Conservation (phyloP, 768 basidiomycete species). For the Kwoniella sp. region DNA sequence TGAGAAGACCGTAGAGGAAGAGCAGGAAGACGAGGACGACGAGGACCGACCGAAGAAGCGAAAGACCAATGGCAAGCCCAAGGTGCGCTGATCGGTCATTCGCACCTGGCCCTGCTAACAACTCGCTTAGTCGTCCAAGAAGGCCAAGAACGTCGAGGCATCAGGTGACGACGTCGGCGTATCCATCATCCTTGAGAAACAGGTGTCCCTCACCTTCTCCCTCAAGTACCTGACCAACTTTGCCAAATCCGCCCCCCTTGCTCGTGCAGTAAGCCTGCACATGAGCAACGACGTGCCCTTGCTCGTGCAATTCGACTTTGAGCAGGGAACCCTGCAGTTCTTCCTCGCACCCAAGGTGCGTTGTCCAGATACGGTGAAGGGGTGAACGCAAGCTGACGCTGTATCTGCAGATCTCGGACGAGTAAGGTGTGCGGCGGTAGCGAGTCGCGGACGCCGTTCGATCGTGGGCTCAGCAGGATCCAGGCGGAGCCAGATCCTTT, state of each 20-base stretch:
- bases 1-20: too few relatives aligned
- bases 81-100: constrained; percentile 24
- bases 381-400: neutral
- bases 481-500: too few relatives aligned
- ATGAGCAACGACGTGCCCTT: constrained; percentile 90
- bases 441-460: too few relatives aligned
- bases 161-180: constrained; percentile 52
- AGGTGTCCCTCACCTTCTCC: constrained; percentile 87
- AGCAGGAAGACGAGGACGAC: constrained; percentile 51
- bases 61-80: constrained; percentile 46
- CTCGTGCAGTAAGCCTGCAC: constrained; percentile 70
- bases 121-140: constrained; percentile 39
- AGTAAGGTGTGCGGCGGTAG: neutral
- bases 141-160: constrained; percentile 34
- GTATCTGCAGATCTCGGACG: neutral
- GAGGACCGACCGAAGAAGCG: constrained; percentile 45
- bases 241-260: constrained; percentile 76
- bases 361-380: too few relatives aligned
- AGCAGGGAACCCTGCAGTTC: constrained; percentile 82
- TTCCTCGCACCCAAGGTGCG: constrained; percentile 83
- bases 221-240: constrained; percentile 97
- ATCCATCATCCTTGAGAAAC: constrained; percentile 77
- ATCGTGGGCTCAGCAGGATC: too few relatives aligned
- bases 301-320: constrained; percentile 82
- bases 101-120: too few relatives aligned